Conservation (phyloP, 2,329 filamentous ascomycete genomes). For the Davidsoniella neocaledoniae region DNA sequence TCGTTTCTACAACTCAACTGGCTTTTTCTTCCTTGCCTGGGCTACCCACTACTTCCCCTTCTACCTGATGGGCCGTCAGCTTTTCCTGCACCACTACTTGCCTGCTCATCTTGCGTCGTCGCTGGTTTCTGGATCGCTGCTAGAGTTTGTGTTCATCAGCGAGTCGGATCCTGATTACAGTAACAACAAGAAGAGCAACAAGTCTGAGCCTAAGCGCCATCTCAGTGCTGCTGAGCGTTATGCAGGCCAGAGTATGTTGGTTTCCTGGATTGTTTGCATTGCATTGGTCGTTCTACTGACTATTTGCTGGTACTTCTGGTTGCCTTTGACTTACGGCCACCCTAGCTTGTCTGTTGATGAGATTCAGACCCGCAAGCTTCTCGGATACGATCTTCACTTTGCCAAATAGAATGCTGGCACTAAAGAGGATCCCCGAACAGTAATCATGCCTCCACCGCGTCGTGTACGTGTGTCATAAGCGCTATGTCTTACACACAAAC, state of each 20-base stretch:
- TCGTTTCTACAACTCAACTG: constrained; percentile 93
- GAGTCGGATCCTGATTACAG: constrained; percentile 26
- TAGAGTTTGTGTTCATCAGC: constrained; percentile 93
- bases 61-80: constrained; percentile 93
- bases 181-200: constrained; percentile 23
- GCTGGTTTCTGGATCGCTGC: constrained; percentile 73
- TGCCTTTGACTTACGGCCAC: constrained; percentile 87
- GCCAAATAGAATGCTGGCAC: constrained; percentile 54
- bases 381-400: constrained; percentile 95
- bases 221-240: constrained; percentile 70
- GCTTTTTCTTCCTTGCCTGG: constrained; percentile 98
- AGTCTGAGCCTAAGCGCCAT: constrained; percentile 37
- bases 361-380: constrained; percentile 78
- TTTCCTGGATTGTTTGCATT: constrained; percentile 60
- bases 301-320: constrained; percentile 81
- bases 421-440: background rate
- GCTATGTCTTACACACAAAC: no score
- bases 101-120: constrained; percentile 84
- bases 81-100: constrained; percentile 96
- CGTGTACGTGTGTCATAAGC: no score
- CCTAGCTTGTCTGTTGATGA: constrained; percentile 68
- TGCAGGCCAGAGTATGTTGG: constrained; percentile 57
- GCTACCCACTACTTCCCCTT: constrained; percentile 95
- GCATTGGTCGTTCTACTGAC: constrained; percentile 53
- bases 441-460: no score